phyloP scores from a whole-genome alignment of 345 rosid genomes.

The Eucalyptus grandis region DNA sequence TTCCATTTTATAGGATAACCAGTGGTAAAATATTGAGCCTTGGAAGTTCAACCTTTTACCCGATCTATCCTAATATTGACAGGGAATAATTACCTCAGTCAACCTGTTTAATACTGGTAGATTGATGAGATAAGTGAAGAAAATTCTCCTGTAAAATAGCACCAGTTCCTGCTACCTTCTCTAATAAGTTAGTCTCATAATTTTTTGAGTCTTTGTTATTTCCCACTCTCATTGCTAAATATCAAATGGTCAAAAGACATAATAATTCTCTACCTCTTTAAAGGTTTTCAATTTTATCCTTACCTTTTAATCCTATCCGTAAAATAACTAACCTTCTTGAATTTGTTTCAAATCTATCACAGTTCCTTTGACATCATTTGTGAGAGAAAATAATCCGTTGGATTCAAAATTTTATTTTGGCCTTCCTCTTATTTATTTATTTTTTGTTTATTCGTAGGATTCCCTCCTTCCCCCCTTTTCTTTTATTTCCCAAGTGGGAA shows the following conservation, averaged over 20 bases:
- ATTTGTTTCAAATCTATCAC: background rate
- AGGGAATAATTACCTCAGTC: background rate
- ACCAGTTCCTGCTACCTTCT: background rate
- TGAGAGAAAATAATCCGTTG: background rate
- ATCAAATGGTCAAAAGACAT: background rate
- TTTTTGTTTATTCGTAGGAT: background rate
- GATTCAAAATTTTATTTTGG: background rate
- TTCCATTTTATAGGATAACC: background rate
- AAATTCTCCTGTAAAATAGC: background rate
- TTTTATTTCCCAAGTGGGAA: background rate
- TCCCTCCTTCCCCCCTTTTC: background rate
- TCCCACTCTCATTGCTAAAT: background rate
- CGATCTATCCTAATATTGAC: background rate
- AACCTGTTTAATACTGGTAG: background rate
- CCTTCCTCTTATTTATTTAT: background rate
- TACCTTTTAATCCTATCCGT: background rate
- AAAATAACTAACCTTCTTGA: background rate
- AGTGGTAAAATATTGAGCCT: background rate
- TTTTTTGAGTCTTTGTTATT: background rate
- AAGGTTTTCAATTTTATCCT: background rate
- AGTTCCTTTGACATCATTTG: background rate
- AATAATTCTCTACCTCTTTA: background rate
- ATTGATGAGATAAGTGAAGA: background rate
- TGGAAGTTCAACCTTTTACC: background rate
- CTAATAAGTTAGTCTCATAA: background rate